Percentiles rank a stretch among this genome's conserved stretches.
Evolutionary conservation across 805 yeast species (phyloP).

Genomic region (Kodamaea laetipori): DNA sequence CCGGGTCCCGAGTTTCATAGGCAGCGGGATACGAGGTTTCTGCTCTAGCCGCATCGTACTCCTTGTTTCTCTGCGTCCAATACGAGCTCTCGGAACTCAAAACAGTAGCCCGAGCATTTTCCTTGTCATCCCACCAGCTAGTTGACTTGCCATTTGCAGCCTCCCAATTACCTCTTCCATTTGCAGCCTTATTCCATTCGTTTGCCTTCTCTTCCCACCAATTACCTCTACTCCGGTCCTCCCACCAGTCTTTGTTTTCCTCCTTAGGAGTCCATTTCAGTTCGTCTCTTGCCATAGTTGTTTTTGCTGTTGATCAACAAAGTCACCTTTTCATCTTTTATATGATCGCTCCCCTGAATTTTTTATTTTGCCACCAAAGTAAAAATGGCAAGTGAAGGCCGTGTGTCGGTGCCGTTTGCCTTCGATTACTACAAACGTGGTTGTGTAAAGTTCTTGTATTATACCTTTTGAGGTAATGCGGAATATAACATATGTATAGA

Average conservation of each 20-base stretch:
- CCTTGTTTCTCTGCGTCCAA: constrained; percentile 3
- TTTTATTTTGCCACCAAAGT: constrained; percentile 2
- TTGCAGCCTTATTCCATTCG: background rate
- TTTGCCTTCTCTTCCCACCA: background rate
- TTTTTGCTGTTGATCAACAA: background rate
- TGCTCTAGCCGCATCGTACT: background rate
- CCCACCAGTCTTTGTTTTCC: background rate
- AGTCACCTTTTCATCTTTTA: background rate
- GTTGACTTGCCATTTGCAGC: background rate
- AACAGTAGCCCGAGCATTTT: background rate
- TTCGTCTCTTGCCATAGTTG: constrained; percentile 2
- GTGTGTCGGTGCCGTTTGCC: background rate
- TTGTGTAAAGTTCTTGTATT: no score
- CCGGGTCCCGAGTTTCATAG: constrained; percentile 21
- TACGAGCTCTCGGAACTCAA: background rate
- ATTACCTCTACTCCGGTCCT: background rate
- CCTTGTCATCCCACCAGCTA: background rate
- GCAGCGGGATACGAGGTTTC: constrained; percentile 21
- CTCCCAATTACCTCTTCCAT: background rate
- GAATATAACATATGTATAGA: background rate
- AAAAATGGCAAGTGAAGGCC: background rate
- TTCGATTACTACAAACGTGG: background rate
- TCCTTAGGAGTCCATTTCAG: background rate
- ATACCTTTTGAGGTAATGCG: background rate
- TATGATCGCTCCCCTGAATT: background rate